These are phyloP conservation scores for Gracilaria domingensis DNA, from an alignment of 23 red algal species.

Conservation along the genomic window DNA sequence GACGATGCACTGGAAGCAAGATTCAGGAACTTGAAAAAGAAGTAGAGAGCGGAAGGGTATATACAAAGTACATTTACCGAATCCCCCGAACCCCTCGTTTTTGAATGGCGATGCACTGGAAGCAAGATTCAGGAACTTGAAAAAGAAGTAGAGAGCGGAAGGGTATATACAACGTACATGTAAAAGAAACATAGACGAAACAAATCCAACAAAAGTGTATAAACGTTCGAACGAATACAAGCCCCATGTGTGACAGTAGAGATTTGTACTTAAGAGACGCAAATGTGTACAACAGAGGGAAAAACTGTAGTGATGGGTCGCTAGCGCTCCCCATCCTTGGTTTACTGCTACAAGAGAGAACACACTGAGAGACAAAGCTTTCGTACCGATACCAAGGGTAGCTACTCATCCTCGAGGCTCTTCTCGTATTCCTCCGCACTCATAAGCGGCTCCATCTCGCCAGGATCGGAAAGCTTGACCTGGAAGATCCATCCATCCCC, in stretches of 20 bases:
- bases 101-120: constrained; percentile 51
- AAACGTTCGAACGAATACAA: not conserved
- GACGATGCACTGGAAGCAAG: constrained; percentile 54
- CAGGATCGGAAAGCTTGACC: constrained; percentile 74
- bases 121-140: constrained; percentile 36
- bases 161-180: not conserved
- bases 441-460: constrained; percentile 78
- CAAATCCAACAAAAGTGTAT: not conserved
- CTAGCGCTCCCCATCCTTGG: not conserved
- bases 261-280: not conserved
- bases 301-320: not conserved
- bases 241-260: not conserved
- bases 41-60: too few relatives aligned
- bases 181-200: not conserved
- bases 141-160: not conserved
- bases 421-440: constrained; percentile 60
- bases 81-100: constrained; percentile 7
- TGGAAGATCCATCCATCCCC: constrained; percentile 91
- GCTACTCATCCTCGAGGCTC: constrained; percentile 24
- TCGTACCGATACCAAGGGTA: not conserved
- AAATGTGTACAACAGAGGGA: not conserved
- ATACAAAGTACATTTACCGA: too few relatives aligned
- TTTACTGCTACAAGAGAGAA: constrained; percentile 2
- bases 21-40: constrained; percentile 35
- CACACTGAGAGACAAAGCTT: not conserved